Conservation (phyloP, 2,329 filamentous ascomycete genomes). For the Beauveria brongniartii region DNA sequence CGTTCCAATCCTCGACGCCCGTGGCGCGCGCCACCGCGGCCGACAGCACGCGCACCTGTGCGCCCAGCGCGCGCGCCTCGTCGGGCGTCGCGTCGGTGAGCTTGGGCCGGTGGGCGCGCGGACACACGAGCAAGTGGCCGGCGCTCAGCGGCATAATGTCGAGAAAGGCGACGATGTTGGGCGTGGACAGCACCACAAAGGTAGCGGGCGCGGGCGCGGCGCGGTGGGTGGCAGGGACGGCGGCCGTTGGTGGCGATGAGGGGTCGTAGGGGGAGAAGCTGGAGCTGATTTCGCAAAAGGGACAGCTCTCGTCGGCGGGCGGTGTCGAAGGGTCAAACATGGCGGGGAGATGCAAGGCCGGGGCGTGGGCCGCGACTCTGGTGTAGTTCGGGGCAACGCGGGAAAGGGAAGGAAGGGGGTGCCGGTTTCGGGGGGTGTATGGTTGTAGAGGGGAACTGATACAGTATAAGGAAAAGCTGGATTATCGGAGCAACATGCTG, state of each 20-base stretch:
- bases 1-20: conserved; percentile 80
- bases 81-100: conserved; percentile 58
- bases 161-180: conserved; percentile 74
- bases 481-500: neutral
- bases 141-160: conserved; percentile 83
- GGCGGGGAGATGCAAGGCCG: neutral
- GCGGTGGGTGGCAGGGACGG: conserved; percentile 21
- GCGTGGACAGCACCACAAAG: conserved; percentile 69
- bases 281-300: conserved; percentile 54
- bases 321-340: conserved; percentile 29
- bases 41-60: conserved; percentile 63
- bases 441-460: neutral
- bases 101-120: conserved; percentile 69
- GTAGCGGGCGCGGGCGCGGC: conserved; percentile 31
- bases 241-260: conserved; percentile 33
- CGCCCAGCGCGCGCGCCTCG: conserved; percentile 61
- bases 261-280: conserved; percentile 42
- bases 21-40: conserved; percentile 61
- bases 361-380: neutral
- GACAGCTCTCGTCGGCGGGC: conserved; percentile 35
- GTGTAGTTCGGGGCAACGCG: too few relatives aligned
- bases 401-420: too few relatives aligned
- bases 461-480: neutral
- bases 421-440: neutral
- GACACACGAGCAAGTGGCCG: conserved; percentile 77